Evolutionary conservation across 208 protist species (phyloP).

Genomic region (Endotrypanum monterogeii): DNA sequence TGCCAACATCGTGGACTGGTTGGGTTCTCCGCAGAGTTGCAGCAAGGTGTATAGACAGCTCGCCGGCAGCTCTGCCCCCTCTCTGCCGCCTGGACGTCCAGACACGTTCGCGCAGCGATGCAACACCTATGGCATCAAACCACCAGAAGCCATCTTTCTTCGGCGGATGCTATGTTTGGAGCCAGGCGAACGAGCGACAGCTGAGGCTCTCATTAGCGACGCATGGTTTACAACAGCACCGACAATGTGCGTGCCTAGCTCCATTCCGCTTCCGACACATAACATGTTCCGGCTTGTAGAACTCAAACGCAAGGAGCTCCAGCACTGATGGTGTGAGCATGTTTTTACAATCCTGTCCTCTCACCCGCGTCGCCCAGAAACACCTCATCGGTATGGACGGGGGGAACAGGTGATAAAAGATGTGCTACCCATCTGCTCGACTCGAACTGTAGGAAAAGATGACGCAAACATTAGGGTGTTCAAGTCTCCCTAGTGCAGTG

Average conservation of each 20-base stretch:
- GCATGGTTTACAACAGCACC: slow-evolving; percentile 73
- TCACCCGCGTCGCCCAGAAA: not conserved
- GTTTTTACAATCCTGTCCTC: not conserved
- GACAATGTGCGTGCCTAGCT: slow-evolving; percentile 48
- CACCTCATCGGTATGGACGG: not conserved
- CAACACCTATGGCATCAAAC: slow-evolving; percentile 37
- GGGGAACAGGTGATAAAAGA: not conserved
- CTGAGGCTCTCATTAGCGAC: slow-evolving; percentile 59
- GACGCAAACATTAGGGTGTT: not conserved
- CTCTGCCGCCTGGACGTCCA: slow-evolving; percentile 29
- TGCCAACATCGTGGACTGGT: slow-evolving; percentile 72
- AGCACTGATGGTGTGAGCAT: slow-evolving; percentile 7
- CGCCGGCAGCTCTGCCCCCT: slow-evolving; percentile 8
- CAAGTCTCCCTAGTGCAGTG: no score
- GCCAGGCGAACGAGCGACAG: slow-evolving; percentile 55
- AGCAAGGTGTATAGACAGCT: slow-evolving; percentile 53
- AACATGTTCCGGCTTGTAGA: slow-evolving; percentile 81
- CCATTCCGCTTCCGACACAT: slow-evolving; percentile 57
- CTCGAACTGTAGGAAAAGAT: not conserved
- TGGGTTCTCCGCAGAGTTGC: slow-evolving; percentile 58
- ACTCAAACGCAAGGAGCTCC: slow-evolving; percentile 24
- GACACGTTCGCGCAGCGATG: slow-evolving; percentile 68
- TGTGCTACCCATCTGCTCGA: not conserved
- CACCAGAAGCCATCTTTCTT: slow-evolving; percentile 56
- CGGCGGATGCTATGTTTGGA: slow-evolving; percentile 78